Evolutionary conservation across 441 rosid genomes (phyloP), one percentile per base, ranked within the genome.

Genomic region (Jatropha multifida): DNA sequence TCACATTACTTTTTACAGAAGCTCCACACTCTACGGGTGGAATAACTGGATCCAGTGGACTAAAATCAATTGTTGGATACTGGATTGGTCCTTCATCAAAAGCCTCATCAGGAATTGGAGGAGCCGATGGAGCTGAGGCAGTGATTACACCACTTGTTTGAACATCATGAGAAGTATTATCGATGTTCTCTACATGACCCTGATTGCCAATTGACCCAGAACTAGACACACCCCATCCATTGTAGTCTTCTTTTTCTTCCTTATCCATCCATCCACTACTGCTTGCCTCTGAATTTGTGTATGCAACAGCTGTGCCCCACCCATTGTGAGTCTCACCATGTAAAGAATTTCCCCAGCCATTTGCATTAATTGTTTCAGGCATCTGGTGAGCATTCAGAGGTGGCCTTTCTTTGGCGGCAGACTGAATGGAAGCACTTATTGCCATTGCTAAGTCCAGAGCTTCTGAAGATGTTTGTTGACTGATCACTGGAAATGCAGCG

Each of bases 51-150:
- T 78, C 80, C 42, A 72, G 73, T 11, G 69, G 77, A 77, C 83
- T 68, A 61, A 70, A 66, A 78, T 90, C 85, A 59, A 86, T 74
- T n/a, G 78, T 77, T 9, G 89, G 89, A 75, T 87, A 79, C 18
- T 32, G 70, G 66, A 88, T 79, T 37, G 84, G 80, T 27, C 83
- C 88, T 44, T 83, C 87, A 70, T 69, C 79, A 10, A 77, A 64
- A 66, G 74, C 46, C 63, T 64, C 85, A 5, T 71, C 73, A 7
- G 85, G 79, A 52, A 82, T 65, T 14, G 85, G 89, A 14, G 94
- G 90, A 51, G 94, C 92, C 1, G 89, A 90, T 26, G 92, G 92
- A 70, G 83, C 63, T 13, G 76, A 69, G 26, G 74, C 44, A 58
- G 32, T 64, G 18, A 56, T 46, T 44, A 27, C 32, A 38, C 59